A percentile compares a stretch with the other conserved stretches of the same genome.
Evolutionary conservation across 2,329 filamentous ascomycete genomes (phyloP).

Genomic region (Fusarium falciforme): DNA sequence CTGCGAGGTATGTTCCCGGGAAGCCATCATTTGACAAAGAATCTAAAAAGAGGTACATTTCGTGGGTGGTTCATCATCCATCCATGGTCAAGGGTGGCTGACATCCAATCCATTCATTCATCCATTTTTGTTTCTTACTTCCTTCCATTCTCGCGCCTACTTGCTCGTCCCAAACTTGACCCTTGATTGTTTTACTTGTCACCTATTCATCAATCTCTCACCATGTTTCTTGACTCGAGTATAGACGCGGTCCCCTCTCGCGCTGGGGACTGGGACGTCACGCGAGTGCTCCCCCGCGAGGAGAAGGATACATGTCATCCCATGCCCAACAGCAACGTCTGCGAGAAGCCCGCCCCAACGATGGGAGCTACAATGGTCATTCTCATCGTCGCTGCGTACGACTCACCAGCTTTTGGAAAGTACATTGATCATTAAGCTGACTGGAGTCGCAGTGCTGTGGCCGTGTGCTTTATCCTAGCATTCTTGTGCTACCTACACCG

Average conservation of each 20-base stretch:
- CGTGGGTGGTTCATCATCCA: background rate
- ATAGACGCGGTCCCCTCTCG: constrained; percentile 14
- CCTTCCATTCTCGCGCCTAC: background rate
- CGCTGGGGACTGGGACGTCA: constrained; percentile 19
- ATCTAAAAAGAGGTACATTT: constrained; percentile 2
- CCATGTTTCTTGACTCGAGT: constrained; percentile 28
- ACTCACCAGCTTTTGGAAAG: background rate
- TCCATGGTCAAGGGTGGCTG: constrained; percentile 21
- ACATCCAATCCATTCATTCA: background rate
- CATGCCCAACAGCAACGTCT: constrained; percentile 22
- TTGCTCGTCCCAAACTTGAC: background rate
- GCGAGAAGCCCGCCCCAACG: constrained; percentile 36
- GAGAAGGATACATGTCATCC: constrained; percentile 32
- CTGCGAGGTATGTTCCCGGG: constrained; percentile 17
- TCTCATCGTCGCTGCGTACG: constrained; percentile 30
- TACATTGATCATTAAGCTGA: background rate
- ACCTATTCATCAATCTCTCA: constrained; percentile 1
- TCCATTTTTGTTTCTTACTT: constrained; percentile 12
- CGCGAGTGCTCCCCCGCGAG: constrained; percentile 34
- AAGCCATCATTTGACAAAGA: constrained; percentile 4
- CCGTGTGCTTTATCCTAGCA: constrained; percentile 22
- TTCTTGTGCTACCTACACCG: constrained; percentile 38
- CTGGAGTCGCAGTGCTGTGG: constrained; percentile 11
- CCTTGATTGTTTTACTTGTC: constrained; percentile 5
- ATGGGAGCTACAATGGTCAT: constrained; percentile 27